Evolutionary conservation across 257 asterid genomes (phyloP).

Genomic region (Ehretia macrophylla): DNA sequence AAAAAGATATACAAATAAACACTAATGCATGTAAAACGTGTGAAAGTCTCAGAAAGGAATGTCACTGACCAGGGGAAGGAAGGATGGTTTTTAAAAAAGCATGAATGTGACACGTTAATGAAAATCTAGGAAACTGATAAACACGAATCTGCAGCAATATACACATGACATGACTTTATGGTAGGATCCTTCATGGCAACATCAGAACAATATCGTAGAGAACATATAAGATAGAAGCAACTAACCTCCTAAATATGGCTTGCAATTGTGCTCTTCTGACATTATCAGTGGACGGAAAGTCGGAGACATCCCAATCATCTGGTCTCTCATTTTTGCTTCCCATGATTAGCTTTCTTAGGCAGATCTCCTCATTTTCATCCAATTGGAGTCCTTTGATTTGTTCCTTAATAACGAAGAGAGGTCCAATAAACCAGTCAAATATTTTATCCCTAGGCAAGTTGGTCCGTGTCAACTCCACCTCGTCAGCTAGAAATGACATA

Average conservation of each 20-base stretch:
- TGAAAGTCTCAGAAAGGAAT: no score
- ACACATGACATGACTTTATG: no score
- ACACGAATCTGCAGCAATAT: no score
- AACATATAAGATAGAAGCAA: not conserved
- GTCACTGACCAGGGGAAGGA: no score
- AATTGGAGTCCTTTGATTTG: conserved; percentile 61
- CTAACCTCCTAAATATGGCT: conserved; percentile 77
- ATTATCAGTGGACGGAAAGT: conserved; percentile 60
- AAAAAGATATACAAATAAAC: no score
- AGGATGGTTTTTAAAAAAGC: no score
- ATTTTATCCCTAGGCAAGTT: conserved; percentile 70
- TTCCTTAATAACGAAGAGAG: conserved; percentile 81
- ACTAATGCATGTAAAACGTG: no score
- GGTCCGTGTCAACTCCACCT: conserved; percentile 55
- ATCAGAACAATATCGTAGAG: not conserved
- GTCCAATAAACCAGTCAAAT: conserved; percentile 75
- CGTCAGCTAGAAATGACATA: conserved; percentile 45
- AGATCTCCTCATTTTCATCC: conserved; percentile 50
- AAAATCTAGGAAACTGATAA: no score
- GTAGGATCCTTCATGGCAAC: no score
- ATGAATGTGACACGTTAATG: no score
- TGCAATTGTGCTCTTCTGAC: conserved; percentile 82
- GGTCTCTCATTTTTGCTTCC: conserved; percentile 51
- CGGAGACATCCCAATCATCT: conserved; percentile 71
- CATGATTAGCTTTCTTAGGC: conserved; percentile 58